These are phyloP conservation scores for Dentipellis sp. DNA, from an alignment of 768 basidiomycete genomes.

Conservation along the genomic window DNA sequence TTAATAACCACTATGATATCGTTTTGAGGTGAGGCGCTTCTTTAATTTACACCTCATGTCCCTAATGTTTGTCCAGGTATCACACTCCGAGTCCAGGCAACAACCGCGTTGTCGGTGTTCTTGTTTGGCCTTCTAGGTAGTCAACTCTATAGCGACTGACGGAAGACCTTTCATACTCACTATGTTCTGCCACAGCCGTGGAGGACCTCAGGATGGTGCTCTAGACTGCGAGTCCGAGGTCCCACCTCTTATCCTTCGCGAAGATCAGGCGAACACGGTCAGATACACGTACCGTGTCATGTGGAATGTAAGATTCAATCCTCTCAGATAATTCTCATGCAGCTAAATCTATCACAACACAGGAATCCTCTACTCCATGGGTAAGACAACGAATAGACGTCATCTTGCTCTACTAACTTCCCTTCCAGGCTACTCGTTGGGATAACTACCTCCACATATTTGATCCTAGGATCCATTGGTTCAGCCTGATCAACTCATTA, in stretches of 20 bases:
- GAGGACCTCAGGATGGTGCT: slow-evolving; percentile 42
- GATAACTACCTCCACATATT: slow-evolving; percentile 93
- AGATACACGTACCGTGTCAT: slow-evolving; percentile 83
- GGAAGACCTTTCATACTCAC: background rate
- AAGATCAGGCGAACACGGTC: slow-evolving; percentile 50
- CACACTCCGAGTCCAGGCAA: slow-evolving; percentile 60
- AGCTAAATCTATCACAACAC: background rate
- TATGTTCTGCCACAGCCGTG: slow-evolving; percentile 36
- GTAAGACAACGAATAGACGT: slow-evolving; percentile 26
- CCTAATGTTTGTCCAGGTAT: slow-evolving; percentile 43
- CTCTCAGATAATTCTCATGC: background rate
- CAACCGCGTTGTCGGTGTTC: slow-evolving; percentile 86
- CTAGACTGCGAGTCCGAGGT: slow-evolving; percentile 43
- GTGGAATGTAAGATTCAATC: slow-evolving; percentile 57
- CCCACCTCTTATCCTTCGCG: slow-evolving; percentile 49
- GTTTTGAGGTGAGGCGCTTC: slow-evolving; percentile 47
- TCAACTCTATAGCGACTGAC: background rate
- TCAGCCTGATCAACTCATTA: slow-evolving; percentile 87
- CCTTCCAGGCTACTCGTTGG: slow-evolving; percentile 79
- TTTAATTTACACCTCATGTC: background rate
- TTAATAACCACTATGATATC: slow-evolving; percentile 93
- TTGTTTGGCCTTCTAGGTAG: slow-evolving; percentile 67
- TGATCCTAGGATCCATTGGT: slow-evolving; percentile 94
- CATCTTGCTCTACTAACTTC: background rate
- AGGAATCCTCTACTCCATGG: slow-evolving; percentile 87